These are phyloP conservation scores for Carex myosuroides DNA, from an alignment of 176 grass and related monocot species.

Conservation along the genomic window DNA sequence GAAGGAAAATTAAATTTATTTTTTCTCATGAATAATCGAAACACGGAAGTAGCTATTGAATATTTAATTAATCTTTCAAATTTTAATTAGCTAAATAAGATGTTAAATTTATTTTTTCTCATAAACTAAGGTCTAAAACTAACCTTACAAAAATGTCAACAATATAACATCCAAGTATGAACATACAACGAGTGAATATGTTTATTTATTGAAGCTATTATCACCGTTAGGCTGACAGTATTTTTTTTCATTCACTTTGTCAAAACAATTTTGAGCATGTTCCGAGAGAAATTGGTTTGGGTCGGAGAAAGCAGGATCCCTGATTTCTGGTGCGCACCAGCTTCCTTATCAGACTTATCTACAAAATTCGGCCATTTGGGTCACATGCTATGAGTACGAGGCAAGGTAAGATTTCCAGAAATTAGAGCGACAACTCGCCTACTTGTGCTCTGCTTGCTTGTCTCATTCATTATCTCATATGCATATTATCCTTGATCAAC, in stretches of 20 bases:
- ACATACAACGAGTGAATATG: too few species aligned
- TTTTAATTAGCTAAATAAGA: too few species aligned
- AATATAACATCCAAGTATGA: too few species aligned
- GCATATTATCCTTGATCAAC: neutral
- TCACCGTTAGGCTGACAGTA: neutral
- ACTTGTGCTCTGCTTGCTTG: neutral
- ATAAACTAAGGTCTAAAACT: too few species aligned
- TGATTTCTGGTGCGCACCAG: conserved; percentile 1
- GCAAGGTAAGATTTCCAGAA: neutral
- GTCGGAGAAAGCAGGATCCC: neutral
- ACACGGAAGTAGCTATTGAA: too few species aligned
- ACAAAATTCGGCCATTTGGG: neutral
- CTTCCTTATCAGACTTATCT: too few species aligned
- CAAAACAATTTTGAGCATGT: neutral
- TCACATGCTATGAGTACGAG: neutral
- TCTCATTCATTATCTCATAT: neutral
- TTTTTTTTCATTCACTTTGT: neutral
- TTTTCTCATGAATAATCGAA: too few species aligned
- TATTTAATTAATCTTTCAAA: too few species aligned
- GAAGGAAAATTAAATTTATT: too few species aligned
- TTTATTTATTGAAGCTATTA: neutral
- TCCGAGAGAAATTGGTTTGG: neutral
- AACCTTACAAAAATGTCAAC: too few species aligned
- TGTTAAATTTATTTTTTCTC: too few species aligned
- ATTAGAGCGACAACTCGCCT: neutral